Conservation (phyloP, 208 protist genomes). For the Wallacemonas rigidus region DNA sequence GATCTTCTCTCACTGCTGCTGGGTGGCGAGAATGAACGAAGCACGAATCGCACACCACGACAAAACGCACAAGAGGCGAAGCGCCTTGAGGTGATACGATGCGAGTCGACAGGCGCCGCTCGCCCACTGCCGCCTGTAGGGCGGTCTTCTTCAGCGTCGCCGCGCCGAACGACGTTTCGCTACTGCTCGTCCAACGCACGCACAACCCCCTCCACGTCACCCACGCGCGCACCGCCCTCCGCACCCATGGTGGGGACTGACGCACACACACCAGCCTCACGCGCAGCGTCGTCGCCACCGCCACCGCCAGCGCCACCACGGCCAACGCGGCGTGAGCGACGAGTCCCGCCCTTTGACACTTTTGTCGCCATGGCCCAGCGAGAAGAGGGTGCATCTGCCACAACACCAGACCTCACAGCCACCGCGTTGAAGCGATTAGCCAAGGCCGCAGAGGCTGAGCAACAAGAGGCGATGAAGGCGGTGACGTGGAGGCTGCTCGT, state of each 20-base stretch:
- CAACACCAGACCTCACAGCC: neutral
- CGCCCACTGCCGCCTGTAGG: too few relatives aligned
- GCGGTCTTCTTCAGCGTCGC: conserved; percentile 5
- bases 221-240: neutral
- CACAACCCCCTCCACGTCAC: neutral
- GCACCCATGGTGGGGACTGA: too few relatives aligned
- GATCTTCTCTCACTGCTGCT: conserved; percentile 34
- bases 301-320: neutral
- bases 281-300: neutral
- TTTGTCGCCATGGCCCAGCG: neutral
- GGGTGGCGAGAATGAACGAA: conserved; percentile 1
- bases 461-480: conserved; percentile 8
- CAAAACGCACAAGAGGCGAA: neutral
- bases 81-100: too few relatives aligned
- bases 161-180: conserved; percentile 41
- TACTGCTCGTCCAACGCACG: conserved; percentile 16
- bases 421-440: conserved; percentile 1
- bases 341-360: conserved; percentile 1
- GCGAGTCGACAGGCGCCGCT: too few relatives aligned
- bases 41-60: neutral
- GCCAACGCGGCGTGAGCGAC: neutral
- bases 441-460: conserved; percentile 14
- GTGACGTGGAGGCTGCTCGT: conserved; percentile 64
- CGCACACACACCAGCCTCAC: neutral
- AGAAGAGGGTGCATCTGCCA: neutral